Evolutionary conservation across 805 yeast species (phyloP), one percentile per base, ranked within the genome.

Genomic region (Brettanomyces naardenensis): DNA sequence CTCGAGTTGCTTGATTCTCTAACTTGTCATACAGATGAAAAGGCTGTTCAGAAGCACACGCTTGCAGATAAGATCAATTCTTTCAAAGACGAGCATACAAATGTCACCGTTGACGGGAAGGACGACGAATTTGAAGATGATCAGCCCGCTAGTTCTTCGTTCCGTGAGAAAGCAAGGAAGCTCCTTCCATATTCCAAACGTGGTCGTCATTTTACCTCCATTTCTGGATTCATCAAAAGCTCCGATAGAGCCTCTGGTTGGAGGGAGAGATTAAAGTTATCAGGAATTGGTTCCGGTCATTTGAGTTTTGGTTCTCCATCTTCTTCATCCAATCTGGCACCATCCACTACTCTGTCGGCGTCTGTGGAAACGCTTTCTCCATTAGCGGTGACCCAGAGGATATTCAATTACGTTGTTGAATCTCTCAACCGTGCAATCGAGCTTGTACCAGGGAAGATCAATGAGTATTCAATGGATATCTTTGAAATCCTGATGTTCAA

Each of bases 381-480:
- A 22, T 53, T 80, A 5, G 48, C 60, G 13, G 61, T 66, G 19
- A 77, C 84, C 2, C 89, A 85, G 45, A 62, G 67, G 3, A 71
- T 85, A 40, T 62, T 87, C 29, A 79, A 78, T 46, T 73, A 83
- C 14, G 71, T 80, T 6, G 80, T 86, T 26, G 97, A 88, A 58
- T 71, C 89, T 1, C 65, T 87, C 4, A 80, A 89, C 2, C 68
- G 96, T 52, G 66, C 81, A 3, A 69, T 85, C 49, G 95, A 87
- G 53, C 63, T 86, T 28, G 68, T 78, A 0, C 85, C 90, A 1
- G 62, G 64, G 20, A 76, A 71, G 41, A 65, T 83, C 2, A 70
- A 80, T 5, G 78, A 71, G 32, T 73, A 78, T 49, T 71, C 86
- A 0, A 60, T 75, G 31, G 88, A 78, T 43, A 58, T 89, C 11